Conservation (phyloP, 2,329 filamentous ascomycete species). For the Torrubiella hemipterigena region DNA sequence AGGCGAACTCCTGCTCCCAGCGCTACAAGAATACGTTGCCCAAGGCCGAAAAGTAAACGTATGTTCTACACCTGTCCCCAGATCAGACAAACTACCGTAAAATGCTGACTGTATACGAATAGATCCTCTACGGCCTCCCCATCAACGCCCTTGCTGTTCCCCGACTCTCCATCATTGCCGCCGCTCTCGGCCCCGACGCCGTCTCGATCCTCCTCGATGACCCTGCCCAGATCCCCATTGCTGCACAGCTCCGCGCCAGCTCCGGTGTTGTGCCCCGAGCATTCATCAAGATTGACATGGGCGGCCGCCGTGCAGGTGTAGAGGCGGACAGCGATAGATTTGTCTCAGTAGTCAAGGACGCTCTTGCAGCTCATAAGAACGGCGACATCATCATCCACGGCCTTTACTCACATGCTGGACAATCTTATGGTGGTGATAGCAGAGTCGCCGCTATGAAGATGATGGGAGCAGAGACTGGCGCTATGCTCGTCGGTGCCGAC, state of each 20-base stretch:
- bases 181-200: conserved; percentile 39
- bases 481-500: conserved; percentile 14
- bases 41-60: conserved; percentile 47
- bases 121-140: conserved; percentile 64
- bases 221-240: conserved; percentile 40
- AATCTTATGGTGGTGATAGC: conserved; percentile 46
- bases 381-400: conserved; percentile 39
- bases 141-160: conserved; percentile 47
- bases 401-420: conserved; percentile 62
- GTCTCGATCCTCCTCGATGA: conserved; percentile 62
- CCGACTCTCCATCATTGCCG: conserved; percentile 45
- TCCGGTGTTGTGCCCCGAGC: conserved; percentile 38
- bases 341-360: conserved; percentile 29
- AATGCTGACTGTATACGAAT: conserved; percentile 2
- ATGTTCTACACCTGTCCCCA: conserved; percentile 11
- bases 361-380: conserved; percentile 12
- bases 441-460: conserved; percentile 17
- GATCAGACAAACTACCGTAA: too few species aligned
- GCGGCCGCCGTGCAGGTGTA: conserved; percentile 59
- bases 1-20: conserved; percentile 52
- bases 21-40: conserved; percentile 44
- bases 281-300: conserved; percentile 66
- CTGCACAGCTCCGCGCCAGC: conserved; percentile 27
- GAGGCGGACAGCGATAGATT: conserved; percentile 34
- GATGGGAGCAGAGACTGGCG: conserved; percentile 17